A percentile compares a stretch with the other conserved stretches of the same genome.
Evolutionary conservation across 1,139 yeast species (phyloP).

Genomic region (Pichia sp.): DNA sequence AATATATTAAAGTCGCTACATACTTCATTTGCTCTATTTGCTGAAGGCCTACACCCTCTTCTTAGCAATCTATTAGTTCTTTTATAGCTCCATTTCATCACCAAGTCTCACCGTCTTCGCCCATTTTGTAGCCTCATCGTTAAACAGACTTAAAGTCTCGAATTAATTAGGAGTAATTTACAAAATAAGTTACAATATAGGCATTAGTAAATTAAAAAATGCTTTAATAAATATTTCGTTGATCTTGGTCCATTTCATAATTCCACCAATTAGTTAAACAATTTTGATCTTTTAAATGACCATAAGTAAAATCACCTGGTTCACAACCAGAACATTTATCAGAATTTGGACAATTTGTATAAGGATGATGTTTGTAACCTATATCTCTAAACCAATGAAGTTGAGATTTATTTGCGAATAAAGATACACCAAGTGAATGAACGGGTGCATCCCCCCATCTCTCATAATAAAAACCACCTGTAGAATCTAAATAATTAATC

Average conservation of each 20-base stretch:
- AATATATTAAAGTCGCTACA: too few relatives aligned
- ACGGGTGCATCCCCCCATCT: slow-evolving; percentile 95
- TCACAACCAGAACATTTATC: slow-evolving; percentile 35
- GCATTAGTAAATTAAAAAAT: too few relatives aligned
- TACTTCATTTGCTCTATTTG: too few relatives aligned
- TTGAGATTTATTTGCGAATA: slow-evolving; percentile 63
- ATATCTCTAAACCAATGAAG: slow-evolving; percentile 88
- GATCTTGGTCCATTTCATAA: slow-evolving; percentile 43
- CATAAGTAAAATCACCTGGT: slow-evolving; percentile 41
- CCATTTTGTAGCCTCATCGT: too few relatives aligned
- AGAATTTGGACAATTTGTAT: slow-evolving; percentile 60
- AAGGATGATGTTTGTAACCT: slow-evolving; percentile 66
- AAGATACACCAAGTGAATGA: slow-evolving; percentile 65
- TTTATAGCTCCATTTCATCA: too few relatives aligned
- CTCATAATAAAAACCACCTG: slow-evolving; percentile 81
- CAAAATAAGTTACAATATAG: too few relatives aligned
- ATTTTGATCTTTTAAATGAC: slow-evolving; percentile 52
- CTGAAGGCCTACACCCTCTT: too few relatives aligned
- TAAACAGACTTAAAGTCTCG: too few relatives aligned
- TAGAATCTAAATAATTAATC: slow-evolving; percentile 55
- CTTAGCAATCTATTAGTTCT: too few relatives aligned
- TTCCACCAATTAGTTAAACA: slow-evolving; percentile 73
- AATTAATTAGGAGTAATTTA: too few relatives aligned
- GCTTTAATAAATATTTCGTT: slow-evolving; percentile 28
- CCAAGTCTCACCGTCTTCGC: too few relatives aligned